Evolutionary conservation across 371 early-diverging fungal genomes (phyloP).

Genomic region (Apophysomyces sp.): DNA sequence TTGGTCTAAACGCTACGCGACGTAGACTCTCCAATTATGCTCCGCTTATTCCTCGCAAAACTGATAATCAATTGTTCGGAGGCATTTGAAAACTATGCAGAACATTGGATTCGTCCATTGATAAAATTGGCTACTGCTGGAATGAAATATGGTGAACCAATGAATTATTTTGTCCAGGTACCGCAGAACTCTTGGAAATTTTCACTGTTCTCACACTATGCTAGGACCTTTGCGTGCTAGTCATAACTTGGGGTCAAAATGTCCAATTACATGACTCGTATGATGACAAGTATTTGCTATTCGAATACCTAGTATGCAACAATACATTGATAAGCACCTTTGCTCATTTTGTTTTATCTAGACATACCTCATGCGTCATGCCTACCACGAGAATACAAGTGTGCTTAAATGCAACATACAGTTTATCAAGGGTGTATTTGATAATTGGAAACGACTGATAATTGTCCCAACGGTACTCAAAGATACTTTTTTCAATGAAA

Average conservation of each 20-base stretch:
- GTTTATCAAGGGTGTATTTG: conserved; percentile 55
- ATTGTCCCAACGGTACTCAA: conserved; percentile 65
- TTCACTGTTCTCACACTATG: not conserved
- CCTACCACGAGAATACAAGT: conserved; percentile 40
- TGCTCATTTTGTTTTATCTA: conserved; percentile 9
- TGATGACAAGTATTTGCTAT: conserved; percentile 39
- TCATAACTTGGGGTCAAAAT: conserved; percentile 58
- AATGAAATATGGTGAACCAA: conserved; percentile 55
- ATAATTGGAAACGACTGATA: conserved; percentile 54
- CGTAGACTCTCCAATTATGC: conserved; percentile 45
- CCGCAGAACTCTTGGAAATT: not conserved
- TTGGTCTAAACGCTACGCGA: not conserved
- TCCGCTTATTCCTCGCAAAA: conserved; percentile 60
- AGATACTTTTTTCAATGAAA: not conserved
- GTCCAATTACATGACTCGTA: conserved; percentile 22
- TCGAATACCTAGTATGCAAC: conserved; percentile 38
- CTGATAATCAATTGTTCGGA: conserved; percentile 59
- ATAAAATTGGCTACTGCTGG: conserved; percentile 55
- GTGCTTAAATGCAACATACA: conserved; percentile 53
- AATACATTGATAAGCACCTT: not conserved
- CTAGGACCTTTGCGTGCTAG: conserved; percentile 56
- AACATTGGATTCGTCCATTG: conserved; percentile 59
- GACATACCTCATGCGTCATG: conserved; percentile 54
- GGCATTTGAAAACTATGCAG: conserved; percentile 60
- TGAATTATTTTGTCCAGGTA: conserved; percentile 72